Base-by-base conservation (phyloP, 73 alveolate genomes). In the Effrenium voratum region DNA sequence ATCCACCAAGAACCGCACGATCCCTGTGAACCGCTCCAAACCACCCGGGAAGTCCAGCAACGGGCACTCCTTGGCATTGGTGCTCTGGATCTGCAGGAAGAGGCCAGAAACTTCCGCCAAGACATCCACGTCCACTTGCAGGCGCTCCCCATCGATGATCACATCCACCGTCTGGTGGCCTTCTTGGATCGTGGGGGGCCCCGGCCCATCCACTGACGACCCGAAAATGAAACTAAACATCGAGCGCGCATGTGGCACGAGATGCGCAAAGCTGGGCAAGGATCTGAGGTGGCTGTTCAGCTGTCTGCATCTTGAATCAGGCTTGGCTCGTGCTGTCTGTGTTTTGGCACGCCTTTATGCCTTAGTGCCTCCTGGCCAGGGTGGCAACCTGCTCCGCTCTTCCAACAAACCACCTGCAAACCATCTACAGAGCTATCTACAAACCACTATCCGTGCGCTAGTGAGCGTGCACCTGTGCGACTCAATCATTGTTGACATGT, bases 101-200 rank as follows among this genome's bases (percentile, higher is more conserved):
- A 90, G 43, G 12, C 97, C 97, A 0, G 97, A 90, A 0, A 90
- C 87, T 44, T 90, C 97, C 1, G 97, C 97, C 45, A 90, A 26
- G 32, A 90, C 97, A 46, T 90, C 97, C 28, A 90, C 97, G 34
- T 90, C 97, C 34, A 90, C 97, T 41, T 90, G 82, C 76, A 90
- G 50, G 32, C 55, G 87, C 34, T 90, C 97, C 50, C 75, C 87
- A 28, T 90, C 97, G 24, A 90, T 90, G 75, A 90, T 46, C 55
- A 90, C 97, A 47, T 90, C 87, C 86, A 90, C 97, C 4, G 97
- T 75, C 55, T 90, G 66, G 75, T 90, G 97, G 75, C 97, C 97
- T 46, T 90, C 97, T 50, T 79, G 63, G 10, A 90, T 90, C 41
- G 97, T 68, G 41, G 97, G 97, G 40, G 87, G 97, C 45, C 60